phyloP scores from a whole-genome alignment of 805 yeast species.

The Metschnikowia santaceciliae region DNA sequence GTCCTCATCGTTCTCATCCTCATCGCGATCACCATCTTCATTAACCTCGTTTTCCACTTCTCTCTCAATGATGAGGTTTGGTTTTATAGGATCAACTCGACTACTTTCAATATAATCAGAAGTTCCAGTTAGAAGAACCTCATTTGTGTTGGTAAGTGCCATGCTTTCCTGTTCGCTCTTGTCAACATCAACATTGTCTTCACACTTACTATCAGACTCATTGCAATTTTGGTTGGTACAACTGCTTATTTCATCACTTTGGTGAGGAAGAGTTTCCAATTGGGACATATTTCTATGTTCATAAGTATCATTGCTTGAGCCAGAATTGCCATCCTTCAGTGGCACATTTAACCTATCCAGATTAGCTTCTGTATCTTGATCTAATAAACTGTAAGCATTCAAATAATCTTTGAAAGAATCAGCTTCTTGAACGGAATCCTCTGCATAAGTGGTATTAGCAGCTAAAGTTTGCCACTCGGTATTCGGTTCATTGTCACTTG shows the following conservation, averaged over 20 bases:
- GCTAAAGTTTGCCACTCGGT: constrained; percentile 1
- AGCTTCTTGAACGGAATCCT: not conserved
- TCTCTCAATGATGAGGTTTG: not conserved
- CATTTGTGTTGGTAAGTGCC: not conserved
- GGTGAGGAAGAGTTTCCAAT: not conserved
- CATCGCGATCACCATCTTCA: not conserved
- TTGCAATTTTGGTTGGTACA: not conserved
- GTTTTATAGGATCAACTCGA: not conserved
- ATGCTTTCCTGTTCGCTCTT: not conserved
- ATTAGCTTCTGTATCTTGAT: not conserved
- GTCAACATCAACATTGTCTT: not conserved
- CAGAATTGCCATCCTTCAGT: not conserved
- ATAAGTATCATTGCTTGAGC: not conserved
- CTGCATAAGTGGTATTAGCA: not conserved
- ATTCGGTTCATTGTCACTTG: not conserved
- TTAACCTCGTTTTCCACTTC: not conserved
- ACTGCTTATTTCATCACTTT: not conserved
- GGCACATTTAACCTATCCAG: not conserved
- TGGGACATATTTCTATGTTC: not conserved
- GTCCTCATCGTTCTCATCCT: not conserved
- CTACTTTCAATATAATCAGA: not conserved
- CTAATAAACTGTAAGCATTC: not conserved
- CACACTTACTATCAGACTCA: not conserved
- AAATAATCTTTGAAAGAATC: not conserved
- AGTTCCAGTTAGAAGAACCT: not conserved